Percentiles rank a stretch among this genome's conserved stretches.
These are phyloP conservation scores for Musa beccarii DNA, from an alignment of 176 grass and related monocot genomes.

Conservation along the genomic window DNA sequence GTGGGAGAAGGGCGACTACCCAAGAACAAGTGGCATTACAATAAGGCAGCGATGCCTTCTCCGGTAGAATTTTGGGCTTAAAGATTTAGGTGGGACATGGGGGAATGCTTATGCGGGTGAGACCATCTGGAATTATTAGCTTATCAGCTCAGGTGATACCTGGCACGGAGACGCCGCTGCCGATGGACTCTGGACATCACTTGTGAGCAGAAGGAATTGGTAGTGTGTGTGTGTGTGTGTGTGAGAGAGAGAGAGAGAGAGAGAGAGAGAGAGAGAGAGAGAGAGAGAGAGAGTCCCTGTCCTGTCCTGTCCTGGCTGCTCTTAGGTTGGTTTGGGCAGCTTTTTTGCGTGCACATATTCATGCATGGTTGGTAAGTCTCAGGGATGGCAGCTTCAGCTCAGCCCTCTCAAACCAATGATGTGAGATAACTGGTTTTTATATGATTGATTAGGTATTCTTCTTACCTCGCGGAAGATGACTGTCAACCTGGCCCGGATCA, in stretches of 20 bases:
- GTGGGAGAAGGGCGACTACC: constrained; percentile 1
- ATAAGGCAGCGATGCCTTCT: background rate
- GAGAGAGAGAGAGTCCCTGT: too few species aligned
- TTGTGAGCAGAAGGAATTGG: background rate
- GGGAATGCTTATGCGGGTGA: background rate
- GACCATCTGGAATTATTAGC: background rate
- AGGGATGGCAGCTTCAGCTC: too few species aligned
- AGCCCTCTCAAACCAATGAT: too few species aligned
- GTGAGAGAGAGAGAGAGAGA: too few species aligned
- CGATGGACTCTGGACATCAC: background rate
- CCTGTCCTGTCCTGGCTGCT: too few species aligned
- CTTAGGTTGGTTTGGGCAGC: background rate
- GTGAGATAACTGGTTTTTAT: too few species aligned
- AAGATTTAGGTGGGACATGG: background rate
- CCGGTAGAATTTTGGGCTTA: background rate
- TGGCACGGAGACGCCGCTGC: background rate
- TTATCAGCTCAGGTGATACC: background rate
- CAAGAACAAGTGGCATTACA: background rate
- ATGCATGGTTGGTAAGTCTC: background rate
- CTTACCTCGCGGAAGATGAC: too few species aligned
- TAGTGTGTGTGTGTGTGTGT: too few species aligned
- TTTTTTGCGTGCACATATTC: background rate
- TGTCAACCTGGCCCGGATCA: too few species aligned
- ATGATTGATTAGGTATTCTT: too few species aligned
- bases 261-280: too few species aligned